Evolutionary conservation across 2,329 filamentous ascomycete genomes (phyloP), one percentile per base, ranked within the genome.

Genomic region (Fusarium coicis): DNA sequence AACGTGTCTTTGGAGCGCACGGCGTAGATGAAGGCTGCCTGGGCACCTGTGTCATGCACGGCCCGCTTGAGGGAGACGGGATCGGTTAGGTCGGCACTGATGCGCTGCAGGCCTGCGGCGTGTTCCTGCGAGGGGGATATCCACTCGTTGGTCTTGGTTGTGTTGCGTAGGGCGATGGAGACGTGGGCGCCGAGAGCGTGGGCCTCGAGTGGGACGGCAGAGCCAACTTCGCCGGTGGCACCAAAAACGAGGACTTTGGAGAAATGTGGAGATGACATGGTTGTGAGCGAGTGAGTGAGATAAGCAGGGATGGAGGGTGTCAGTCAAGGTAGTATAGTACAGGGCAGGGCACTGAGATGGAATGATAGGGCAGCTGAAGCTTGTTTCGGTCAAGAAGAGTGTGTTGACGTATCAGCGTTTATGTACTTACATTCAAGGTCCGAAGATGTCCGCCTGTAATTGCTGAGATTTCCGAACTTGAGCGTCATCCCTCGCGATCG

Each of bases 161-260:
- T 47, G 23, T 58, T 42, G 19, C 55, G 55, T 19, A 58, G 15
- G n/a, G 55, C 55, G 21, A 49, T 49, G 21, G 14, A 34, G 11
- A 60, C 57, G 11, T 37, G 15, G 19, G 57, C 57, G 21, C 57
- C 57, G 14, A 55, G 63, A 52, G 53, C 39, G 6, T 39, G 49
- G 36, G 40, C 60, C 16, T 63, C 6, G 34, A 47, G 60, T n/a
- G 53, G 53, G 14, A 47, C 40, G 53, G 60, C 53, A 18, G 60
- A 58, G 42, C 60, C 60, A 23, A 63, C 53, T 36, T 63, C 42
- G 44, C 60, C 60, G 1, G 60, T 59, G 14, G 60, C 53, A 37
- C 60, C 60, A 46, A 63, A 58, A 26, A 63, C 28, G n/a, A 63
- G 53, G 42, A 63, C 42, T n/a, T 43, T 57, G 23, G 60, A 63